These are phyloP conservation scores for Flaveria floridana DNA, from an alignment of 140 eudicot species.

Conservation along the genomic window DNA sequence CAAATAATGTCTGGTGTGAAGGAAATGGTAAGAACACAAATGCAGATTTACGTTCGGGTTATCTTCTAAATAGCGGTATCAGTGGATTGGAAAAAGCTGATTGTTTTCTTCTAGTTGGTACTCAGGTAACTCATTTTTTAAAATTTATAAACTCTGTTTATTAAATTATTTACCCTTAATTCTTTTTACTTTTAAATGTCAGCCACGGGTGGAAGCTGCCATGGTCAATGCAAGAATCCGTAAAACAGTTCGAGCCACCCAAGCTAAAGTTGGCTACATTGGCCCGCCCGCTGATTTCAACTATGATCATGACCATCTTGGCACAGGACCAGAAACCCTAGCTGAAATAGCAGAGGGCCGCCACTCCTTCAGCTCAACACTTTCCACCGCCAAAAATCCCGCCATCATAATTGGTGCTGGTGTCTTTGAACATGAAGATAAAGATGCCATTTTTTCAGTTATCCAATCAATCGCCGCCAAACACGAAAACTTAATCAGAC, in stretches of 20 bases:
- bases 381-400: constrained; percentile 73
- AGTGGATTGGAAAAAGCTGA: constrained; percentile 88
- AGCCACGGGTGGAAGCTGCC: constrained; percentile 98
- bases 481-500: constrained; percentile 51
- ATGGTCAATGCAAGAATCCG: constrained; percentile 95
- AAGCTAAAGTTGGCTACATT: constrained; percentile 83
- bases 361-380: constrained; percentile 63
- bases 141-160: background rate
- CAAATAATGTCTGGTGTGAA: constrained; percentile 86
- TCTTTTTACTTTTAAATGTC: constrained; percentile 22
- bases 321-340: constrained; percentile 82
- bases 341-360: constrained; percentile 65
- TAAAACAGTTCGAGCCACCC: constrained; percentile 72
- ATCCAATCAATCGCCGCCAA: constrained; percentile 69
- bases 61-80: constrained; percentile 74
- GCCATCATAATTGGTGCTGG: constrained; percentile 85
- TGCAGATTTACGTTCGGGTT: constrained; percentile 90
- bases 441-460: constrained; percentile 75
- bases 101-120: constrained; percentile 82
- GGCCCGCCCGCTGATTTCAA: constrained; percentile 85
- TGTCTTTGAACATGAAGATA: constrained; percentile 67
- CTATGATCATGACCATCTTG: constrained; percentile 79
- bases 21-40: constrained; percentile 73
- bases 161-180: background rate
- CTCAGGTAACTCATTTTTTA: constrained; percentile 60